Evolutionary conservation across 306 rosid genomes (phyloP).

Genomic region (Quercus bicolor): DNA sequence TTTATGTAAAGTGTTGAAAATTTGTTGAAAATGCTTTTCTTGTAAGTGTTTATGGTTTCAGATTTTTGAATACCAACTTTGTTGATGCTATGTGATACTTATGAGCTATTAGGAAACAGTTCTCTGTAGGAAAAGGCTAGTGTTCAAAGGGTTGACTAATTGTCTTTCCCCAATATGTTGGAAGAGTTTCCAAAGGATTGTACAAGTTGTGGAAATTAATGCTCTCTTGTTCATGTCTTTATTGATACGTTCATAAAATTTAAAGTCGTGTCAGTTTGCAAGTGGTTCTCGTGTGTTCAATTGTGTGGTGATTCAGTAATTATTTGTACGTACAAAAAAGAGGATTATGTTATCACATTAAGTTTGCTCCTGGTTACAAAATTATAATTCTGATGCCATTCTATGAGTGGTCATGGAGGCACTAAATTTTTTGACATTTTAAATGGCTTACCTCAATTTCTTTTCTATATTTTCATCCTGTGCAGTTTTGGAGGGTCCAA

Average conservation of each 20-base stretch:
- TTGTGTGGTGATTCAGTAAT: not conserved
- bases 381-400: not conserved
- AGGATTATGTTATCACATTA: constrained; percentile 2
- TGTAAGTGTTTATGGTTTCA: not conserved
- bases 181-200: not conserved
- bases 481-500: constrained; percentile 80
- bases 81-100: not conserved
- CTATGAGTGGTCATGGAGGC: constrained; percentile 7
- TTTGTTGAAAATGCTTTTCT: not conserved
- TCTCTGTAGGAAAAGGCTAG: not conserved
- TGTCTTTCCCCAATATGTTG: not conserved
- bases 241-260: not conserved
- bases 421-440: not conserved
- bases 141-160: not conserved
- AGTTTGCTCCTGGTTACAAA: constrained; percentile 14
- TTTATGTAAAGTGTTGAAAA: not conserved
- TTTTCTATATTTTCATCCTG: constrained; percentile 15
- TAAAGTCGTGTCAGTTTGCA: not conserved
- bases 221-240: not conserved
- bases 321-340: not conserved
- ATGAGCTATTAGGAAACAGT: not conserved
- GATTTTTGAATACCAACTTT: not conserved
- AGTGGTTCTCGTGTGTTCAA: not conserved
- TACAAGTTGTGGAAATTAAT: constrained; percentile 3
- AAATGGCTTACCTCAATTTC: constrained; percentile 6